A percentile compares a stretch with the other conserved stretches of the same genome.
Conservation (phyloP, 495 filamentous ascomycete species). For the Viridothelium virens region DNA sequence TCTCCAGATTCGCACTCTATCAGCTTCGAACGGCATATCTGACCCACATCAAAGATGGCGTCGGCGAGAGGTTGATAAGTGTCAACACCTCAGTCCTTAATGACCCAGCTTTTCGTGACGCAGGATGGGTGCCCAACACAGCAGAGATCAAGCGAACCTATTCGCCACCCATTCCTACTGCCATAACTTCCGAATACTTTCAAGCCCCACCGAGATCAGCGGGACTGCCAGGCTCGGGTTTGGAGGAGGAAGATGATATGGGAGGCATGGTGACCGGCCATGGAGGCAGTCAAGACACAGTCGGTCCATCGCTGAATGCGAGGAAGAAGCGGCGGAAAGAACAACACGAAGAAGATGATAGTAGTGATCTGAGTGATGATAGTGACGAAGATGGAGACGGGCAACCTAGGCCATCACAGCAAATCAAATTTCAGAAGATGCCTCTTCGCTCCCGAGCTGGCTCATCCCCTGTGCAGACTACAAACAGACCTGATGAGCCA, state of each 20-base stretch:
- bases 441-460: slow-evolving; percentile 78
- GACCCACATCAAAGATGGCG: slow-evolving; percentile 82
- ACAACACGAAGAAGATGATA: slow-evolving; percentile 90
- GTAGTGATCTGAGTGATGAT: slow-evolving; percentile 91
- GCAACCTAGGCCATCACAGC: slow-evolving; percentile 52
- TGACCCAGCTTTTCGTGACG: slow-evolving; percentile 87
- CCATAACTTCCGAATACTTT: slow-evolving; percentile 85
- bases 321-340: slow-evolving; percentile 50
- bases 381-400: slow-evolving; percentile 82
- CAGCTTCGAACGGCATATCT: slow-evolving; percentile 89
- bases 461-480: slow-evolving; percentile 71
- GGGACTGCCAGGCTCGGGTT: slow-evolving; percentile 42
- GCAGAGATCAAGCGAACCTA: slow-evolving; percentile 81
- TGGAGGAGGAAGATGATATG: slow-evolving; percentile 73
- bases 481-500: slow-evolving; percentile 40
- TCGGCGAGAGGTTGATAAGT: slow-evolving; percentile 89
- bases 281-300: slow-evolving; percentile 59
- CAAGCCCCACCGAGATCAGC: slow-evolving; percentile 53
- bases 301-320: slow-evolving; percentile 53
- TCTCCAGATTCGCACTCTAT: slow-evolving; percentile 76
- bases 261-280: slow-evolving; percentile 73
- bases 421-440: slow-evolving; percentile 94
- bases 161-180: slow-evolving; percentile 91
- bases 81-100: slow-evolving; percentile 87
- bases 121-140: slow-evolving; percentile 78